Conservation (phyloP, 495 filamentous ascomycete species). For the Penicillium silybi region DNA sequence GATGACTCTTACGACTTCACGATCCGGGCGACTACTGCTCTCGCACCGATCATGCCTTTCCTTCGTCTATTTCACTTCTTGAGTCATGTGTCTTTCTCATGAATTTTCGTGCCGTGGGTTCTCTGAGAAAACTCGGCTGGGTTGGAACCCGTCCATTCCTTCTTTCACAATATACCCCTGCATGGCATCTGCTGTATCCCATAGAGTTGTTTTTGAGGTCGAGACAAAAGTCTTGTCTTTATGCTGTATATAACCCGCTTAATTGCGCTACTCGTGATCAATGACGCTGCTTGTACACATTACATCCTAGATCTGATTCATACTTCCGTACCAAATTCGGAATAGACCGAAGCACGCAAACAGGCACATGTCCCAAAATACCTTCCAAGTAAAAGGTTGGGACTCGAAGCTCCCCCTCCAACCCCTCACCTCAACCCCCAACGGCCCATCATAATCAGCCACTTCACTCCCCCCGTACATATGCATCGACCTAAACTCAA, state of each 20-base stretch:
- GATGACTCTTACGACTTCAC: constrained; percentile 34
- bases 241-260: not conserved
- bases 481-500: not conserved
- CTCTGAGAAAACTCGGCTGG: not conserved
- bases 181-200: not conserved
- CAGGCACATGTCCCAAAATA: not conserved
- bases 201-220: not conserved
- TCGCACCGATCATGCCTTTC: constrained; percentile 36
- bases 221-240: not conserved
- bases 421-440: not conserved
- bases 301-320: not conserved
- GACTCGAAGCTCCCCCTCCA: not conserved
- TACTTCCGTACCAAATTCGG: not conserved
- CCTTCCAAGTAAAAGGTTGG: not conserved
- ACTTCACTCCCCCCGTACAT: too few relatives aligned
- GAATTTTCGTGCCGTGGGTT: not conserved
- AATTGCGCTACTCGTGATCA: too few relatives aligned
- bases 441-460: not conserved
- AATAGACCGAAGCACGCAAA: not conserved
- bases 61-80: constrained; percentile 24
- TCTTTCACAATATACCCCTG: constrained; percentile 15
- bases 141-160: constrained; percentile 14
- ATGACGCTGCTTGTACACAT: not conserved
- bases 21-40: constrained; percentile 38
- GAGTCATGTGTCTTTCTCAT: constrained; percentile 4